phyloP scores from a whole-genome alignment of 352 stramenopile species.

The Peronosclerospora sorghi region DNA sequence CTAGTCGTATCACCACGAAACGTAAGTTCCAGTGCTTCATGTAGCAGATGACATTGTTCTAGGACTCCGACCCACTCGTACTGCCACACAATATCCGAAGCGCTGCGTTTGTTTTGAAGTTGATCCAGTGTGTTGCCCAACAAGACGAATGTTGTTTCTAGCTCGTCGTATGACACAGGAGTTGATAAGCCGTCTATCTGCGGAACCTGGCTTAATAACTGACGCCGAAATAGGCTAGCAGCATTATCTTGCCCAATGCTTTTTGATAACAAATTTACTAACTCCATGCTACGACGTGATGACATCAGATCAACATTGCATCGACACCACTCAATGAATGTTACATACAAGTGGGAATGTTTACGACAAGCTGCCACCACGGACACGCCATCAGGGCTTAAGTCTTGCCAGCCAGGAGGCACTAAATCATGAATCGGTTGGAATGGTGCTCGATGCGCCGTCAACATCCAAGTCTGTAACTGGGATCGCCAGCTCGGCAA shows the following conservation, averaged over 20 bases:
- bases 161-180: slow-evolving; percentile 4
- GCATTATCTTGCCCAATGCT: slow-evolving; percentile 9
- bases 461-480: slow-evolving; percentile 30
- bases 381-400: background rate
- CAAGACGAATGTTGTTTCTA: slow-evolving; percentile 5
- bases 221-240: slow-evolving; percentile 12
- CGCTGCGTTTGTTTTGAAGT: slow-evolving; percentile 5
- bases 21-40: slow-evolving; percentile 16
- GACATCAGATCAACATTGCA: slow-evolving; percentile 19
- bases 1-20: slow-evolving; percentile 4
- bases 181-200: background rate
- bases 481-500: slow-evolving; percentile 28
- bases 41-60: slow-evolving; percentile 15
- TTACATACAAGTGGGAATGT: slow-evolving; percentile 31
- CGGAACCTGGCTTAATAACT: slow-evolving; percentile 13
- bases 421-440: slow-evolving; percentile 13
- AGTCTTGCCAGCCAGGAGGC: slow-evolving; percentile 1
- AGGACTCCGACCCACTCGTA: slow-evolving; percentile 27
- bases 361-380: slow-evolving; percentile 9
- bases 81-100: slow-evolving; percentile 14
- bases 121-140: slow-evolving; percentile 11
- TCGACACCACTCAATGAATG: slow-evolving; percentile 27
- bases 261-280: slow-evolving; percentile 19
- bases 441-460: slow-evolving; percentile 22
- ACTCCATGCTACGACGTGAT: slow-evolving; percentile 27